Evolutionary conservation across 192 early-diverging fungal genomes (phyloP).

Genomic region (Coemansia sp.): DNA sequence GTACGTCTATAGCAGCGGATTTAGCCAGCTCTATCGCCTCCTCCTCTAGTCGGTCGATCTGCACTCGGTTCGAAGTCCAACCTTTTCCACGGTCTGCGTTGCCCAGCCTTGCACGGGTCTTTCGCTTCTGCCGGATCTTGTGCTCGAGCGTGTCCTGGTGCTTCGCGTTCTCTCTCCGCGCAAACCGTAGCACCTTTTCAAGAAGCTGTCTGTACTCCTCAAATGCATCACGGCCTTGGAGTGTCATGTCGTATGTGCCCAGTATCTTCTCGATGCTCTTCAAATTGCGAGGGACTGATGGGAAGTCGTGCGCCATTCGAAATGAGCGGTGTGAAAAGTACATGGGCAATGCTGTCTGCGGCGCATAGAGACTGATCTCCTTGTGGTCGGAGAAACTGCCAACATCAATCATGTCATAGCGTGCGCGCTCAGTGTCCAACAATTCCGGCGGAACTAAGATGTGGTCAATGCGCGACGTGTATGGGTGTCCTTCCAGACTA

Average conservation of each 20-base stretch:
- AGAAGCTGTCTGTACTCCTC: background rate
- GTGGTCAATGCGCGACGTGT: background rate
- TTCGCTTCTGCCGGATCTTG: background rate
- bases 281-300: background rate
- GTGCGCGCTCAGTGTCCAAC: background rate
- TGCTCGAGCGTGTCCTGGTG: background rate
- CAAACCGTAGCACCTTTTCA: background rate
- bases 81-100: background rate
- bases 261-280: background rate
- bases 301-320: background rate
- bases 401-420: background rate
- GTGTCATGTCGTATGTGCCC: background rate
- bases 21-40: background rate
- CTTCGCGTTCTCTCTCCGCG: background rate
- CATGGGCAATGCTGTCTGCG: constrained; percentile 41
- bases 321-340: background rate
- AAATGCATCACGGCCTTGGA: background rate
- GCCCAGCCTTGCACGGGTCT: background rate
- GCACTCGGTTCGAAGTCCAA: background rate
- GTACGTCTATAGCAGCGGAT: background rate
- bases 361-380: background rate
- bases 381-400: background rate
- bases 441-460: background rate
- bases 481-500: background rate
- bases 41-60: background rate